Evolutionary conservation across 1,139 yeast genomes (phyloP).

Genomic region (Kurtzmaniella quercitrusa): DNA sequence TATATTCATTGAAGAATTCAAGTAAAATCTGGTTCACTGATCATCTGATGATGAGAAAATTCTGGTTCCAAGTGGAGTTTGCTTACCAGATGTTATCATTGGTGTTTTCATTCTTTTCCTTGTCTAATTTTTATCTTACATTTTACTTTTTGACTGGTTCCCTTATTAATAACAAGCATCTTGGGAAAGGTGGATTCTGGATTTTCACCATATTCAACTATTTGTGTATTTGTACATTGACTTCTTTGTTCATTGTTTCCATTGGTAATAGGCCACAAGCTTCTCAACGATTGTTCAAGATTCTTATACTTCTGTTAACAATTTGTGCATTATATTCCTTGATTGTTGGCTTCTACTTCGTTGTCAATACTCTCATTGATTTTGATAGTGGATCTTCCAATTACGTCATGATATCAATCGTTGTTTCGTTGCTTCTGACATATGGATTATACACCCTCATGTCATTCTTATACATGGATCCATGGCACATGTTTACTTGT

Average conservation of each 20-base stretch:
- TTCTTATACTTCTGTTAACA: conserved; percentile 67
- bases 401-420: conserved; percentile 66
- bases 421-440: conserved; percentile 84
- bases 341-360: conserved; percentile 78
- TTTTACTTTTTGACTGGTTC: conserved; percentile 93
- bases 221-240: conserved; percentile 71
- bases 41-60: conserved; percentile 71
- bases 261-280: conserved; percentile 98
- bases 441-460: conserved; percentile 82
- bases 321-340: conserved; percentile 80
- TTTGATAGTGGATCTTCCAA: conserved; percentile 31
- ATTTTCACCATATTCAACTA: conserved; percentile 82
- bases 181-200: conserved; percentile 73
- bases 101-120: conserved; percentile 82
- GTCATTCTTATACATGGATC: conserved; percentile 80
- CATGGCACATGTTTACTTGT: conserved; percentile 90
- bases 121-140: conserved; percentile 85
- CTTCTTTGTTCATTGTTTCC: conserved; percentile 83
- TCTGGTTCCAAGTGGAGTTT: conserved; percentile 79
- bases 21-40: conserved; percentile 81
- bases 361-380: conserved; percentile 47
- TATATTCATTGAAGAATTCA: conserved; percentile 78
- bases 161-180: conserved; percentile 45
- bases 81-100: conserved; percentile 73
- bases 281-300: conserved; percentile 61